Evolutionary conservation across 208 protist species (phyloP), one percentile per base, ranked within the genome.

Genomic region (Angomonas ambiguus): DNA sequence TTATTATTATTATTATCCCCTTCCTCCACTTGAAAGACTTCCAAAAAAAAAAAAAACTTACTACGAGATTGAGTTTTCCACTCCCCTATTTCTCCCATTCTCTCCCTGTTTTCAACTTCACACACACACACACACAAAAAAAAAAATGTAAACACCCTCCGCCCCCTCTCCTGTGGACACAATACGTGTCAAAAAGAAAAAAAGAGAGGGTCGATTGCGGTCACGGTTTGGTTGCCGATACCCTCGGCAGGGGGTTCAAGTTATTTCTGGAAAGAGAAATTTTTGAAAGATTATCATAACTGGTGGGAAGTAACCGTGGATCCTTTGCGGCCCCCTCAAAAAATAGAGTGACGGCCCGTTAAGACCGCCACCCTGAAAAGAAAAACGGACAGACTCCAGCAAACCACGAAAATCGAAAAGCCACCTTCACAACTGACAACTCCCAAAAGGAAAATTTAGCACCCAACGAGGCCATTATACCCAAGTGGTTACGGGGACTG

Each of bases 401-500:
- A 16, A 45, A 45, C 38, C 38, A 45, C 38, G 38, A 45, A 16
- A n/a, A 16, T 16, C 38, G 11, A 16, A 45, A 45, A 16, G 38
- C 38, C 16, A 8, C 38, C 38, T 8, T 16, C 8, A n/a, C 38
- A 45, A 45, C 38, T 45, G 11, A 45, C 38, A 8, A n/a, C 11
- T 45, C 11, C 38, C 38, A 45, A n/a, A 45, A 16, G 11, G 38
- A 45, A 45, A n/a, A n/a, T 45, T 45, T 16, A 16, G 11, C 11
- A 8, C 38, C 16, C 16, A n/a, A n/a, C 16, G 38, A 16, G 38
- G 38, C 38, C 38, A 45, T 45, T 45, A 45, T 45, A 45, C 16
- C 87, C 87, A 90, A 90, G 83, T 90, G 83, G 87, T 93, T 90
- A 93, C 78, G 83, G 87, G 81, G 87, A 77, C 76, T 88, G 83